These are phyloP conservation scores for Hypoxylon sp. DNA, from an alignment of 2,329 filamentous ascomycete species.

Conservation along the genomic window DNA sequence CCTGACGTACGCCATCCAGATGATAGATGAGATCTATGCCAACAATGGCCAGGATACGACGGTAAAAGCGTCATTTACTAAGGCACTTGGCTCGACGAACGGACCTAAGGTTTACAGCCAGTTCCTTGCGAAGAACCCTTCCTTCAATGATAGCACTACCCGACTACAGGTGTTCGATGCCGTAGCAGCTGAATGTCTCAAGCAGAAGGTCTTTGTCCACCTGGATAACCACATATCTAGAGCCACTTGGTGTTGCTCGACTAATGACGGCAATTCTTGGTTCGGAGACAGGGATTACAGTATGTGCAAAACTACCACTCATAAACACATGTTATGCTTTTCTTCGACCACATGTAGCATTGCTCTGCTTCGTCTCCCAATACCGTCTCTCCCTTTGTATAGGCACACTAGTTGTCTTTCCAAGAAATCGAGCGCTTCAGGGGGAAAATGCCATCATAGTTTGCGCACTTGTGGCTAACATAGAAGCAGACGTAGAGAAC, in stretches of 20 bases:
- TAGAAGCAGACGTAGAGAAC: slow-evolving; percentile 61
- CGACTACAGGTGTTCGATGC: slow-evolving; percentile 69
- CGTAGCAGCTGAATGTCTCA: slow-evolving; percentile 70
- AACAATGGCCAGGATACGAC: slow-evolving; percentile 64
- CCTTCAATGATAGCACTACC: slow-evolving; percentile 68
- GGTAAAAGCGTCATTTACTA: slow-evolving; percentile 62
- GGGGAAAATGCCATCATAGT: background rate
- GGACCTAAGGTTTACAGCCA: slow-evolving; percentile 66
- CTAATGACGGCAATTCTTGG: slow-evolving; percentile 71
- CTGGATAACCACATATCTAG: slow-evolving; percentile 74
- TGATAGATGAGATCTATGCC: slow-evolving; percentile 72
- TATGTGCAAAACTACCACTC: slow-evolving; percentile 21
- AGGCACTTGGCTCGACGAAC: slow-evolving; percentile 66
- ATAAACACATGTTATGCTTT: background rate
- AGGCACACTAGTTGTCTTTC: background rate
- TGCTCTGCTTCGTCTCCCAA: background rate
- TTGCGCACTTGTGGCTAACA: slow-evolving; percentile 18
- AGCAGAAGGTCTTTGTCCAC: slow-evolving; percentile 70
- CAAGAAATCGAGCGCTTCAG: background rate
- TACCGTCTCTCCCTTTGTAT: background rate
- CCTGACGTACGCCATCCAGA: slow-evolving; percentile 74
- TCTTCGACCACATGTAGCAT: background rate
- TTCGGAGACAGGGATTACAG: slow-evolving; percentile 73
- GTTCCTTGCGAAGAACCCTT: slow-evolving; percentile 70
- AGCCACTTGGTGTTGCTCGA: slow-evolving; percentile 71